Evolutionary conservation across 1,284 basidiomycete species (phyloP).

Genomic region (Tylopilus orsonianus): DNA sequence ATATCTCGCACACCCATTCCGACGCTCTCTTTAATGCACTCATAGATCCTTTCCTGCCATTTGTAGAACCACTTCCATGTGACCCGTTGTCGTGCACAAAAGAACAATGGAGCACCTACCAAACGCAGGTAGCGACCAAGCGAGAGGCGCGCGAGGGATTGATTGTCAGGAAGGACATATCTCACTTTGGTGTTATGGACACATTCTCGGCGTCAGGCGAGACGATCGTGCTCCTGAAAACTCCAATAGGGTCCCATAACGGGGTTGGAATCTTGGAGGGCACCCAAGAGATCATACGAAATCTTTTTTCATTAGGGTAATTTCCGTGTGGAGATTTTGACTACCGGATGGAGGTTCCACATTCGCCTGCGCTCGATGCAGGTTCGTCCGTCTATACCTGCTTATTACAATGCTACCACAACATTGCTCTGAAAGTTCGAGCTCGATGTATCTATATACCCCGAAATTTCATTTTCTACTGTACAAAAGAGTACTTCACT

Average conservation of each 20-base stretch:
- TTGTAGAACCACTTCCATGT: slow-evolving; percentile 41
- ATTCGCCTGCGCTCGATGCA: too few species aligned
- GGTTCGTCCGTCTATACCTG: too few species aligned
- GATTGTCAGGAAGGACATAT: slow-evolving; percentile 47
- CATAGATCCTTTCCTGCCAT: slow-evolving; percentile 61
- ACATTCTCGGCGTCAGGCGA: slow-evolving; percentile 48
- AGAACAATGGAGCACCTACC: slow-evolving; percentile 42
- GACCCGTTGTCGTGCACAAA: slow-evolving; percentile 31
- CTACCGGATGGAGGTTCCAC: not conserved
- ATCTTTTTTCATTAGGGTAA: slow-evolving; percentile 42
- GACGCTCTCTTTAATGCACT: slow-evolving; percentile 70
- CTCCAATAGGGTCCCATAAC: slow-evolving; percentile 63
- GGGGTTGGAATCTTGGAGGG: slow-evolving; percentile 68
- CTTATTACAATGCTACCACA: not conserved
- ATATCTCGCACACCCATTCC: slow-evolving; percentile 80
- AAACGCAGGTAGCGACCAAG: slow-evolving; percentile 37
- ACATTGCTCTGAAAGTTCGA: not conserved
- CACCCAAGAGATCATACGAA: slow-evolving; percentile 67
- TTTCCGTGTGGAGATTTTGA: not conserved
- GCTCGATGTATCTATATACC: not conserved
- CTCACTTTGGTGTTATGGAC: slow-evolving; percentile 59
- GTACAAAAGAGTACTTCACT: too few species aligned
- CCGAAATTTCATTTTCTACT: too few species aligned
- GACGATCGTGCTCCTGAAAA: slow-evolving; percentile 60
- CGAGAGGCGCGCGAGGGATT: slow-evolving; percentile 42